Evolutionary conservation across 106 monocot genomes (phyloP).

Genomic region (Iris macrosiphon): DNA sequence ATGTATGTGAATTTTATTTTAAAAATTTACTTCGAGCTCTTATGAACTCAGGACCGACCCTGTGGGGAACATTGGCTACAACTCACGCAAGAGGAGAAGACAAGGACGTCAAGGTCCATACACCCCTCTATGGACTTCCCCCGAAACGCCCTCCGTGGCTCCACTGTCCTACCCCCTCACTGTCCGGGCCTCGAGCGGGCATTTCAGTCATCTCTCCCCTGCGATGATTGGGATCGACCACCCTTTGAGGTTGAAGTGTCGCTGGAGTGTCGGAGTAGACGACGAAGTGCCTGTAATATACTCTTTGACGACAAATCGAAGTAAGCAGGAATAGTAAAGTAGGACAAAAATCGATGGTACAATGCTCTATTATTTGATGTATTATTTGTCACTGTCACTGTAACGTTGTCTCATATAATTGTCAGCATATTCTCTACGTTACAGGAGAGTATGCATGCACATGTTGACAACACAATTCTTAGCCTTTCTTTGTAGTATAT

Average conservation of each 20-base stretch:
- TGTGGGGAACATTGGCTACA: background rate
- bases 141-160: background rate
- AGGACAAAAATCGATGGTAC: background rate
- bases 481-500: background rate
- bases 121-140: background rate
- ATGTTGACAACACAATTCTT: background rate
- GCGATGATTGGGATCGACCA: conserved; percentile 2
- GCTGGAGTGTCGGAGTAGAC: background rate
- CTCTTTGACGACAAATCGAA: background rate
- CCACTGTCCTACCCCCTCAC: background rate
- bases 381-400: conserved; percentile 3
- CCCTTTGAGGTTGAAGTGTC: background rate
- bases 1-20: no score
- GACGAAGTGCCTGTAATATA: background rate
- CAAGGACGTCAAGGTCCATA: background rate
- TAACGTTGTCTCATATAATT: background rate
- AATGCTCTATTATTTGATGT: background rate
- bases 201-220: background rate
- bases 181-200: background rate
- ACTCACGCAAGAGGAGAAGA: background rate
- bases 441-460: background rate
- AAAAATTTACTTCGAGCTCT: no score
- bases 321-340: no score
- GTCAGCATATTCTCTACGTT: conserved; percentile 10
- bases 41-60: no score